Evolutionary conservation across 371 early-diverging fungal species (phyloP).

Genomic region (Choanephora cucurbitarum): DNA sequence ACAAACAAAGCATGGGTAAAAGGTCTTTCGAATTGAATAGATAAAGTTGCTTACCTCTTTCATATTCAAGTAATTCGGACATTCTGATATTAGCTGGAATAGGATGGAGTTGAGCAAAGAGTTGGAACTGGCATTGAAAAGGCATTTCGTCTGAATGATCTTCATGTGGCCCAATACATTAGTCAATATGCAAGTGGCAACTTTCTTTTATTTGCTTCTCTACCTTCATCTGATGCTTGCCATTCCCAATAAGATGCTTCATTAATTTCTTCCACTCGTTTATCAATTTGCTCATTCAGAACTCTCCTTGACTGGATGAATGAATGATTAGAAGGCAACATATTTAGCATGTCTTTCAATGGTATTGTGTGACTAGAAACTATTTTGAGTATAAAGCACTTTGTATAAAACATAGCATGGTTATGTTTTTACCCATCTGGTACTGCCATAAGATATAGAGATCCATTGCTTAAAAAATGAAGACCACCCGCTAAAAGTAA

Average conservation of each 20-base stretch:
- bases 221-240: constrained; percentile 17
- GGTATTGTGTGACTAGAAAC: constrained; percentile 35
- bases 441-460: constrained; percentile 57
- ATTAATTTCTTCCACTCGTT: constrained; percentile 36
- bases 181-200: too few species aligned
- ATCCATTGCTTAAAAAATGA: constrained; percentile 60
- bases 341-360: constrained; percentile 53
- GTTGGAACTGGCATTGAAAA: constrained; percentile 58
- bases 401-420: too few species aligned
- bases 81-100: constrained; percentile 43
- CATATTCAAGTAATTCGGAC: constrained; percentile 54
- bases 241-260: constrained; percentile 27
- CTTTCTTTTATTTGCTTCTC: too few species aligned
- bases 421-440: constrained; percentile 50
- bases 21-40: too few species aligned
- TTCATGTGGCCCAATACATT: too few species aligned
- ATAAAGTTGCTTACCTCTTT: constrained; percentile 41
- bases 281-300: constrained; percentile 38
- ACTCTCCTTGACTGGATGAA: constrained; percentile 32
- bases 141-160: constrained; percentile 37
- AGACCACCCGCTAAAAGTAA: constrained; percentile 57
- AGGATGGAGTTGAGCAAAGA: constrained; percentile 60
- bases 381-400: not conserved
- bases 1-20: too few species aligned
- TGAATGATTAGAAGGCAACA: constrained; percentile 54